Base-by-base conservation (phyloP, 106 monocot genomes). In the Vanilla planifolia region DNA sequence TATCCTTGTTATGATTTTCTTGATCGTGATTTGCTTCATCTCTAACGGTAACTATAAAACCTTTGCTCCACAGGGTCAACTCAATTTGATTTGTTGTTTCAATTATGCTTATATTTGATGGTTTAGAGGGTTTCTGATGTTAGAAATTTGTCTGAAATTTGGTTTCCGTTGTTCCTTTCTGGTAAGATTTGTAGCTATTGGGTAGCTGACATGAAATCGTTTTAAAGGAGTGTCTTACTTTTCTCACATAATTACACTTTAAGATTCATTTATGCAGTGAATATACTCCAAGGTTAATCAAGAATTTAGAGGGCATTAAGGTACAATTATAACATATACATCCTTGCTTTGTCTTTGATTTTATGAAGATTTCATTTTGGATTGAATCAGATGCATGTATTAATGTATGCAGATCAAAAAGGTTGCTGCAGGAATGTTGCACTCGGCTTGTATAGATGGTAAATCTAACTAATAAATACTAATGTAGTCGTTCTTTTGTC, bases 361-460 rank as follows among this genome's bases (percentile, higher is more conserved):
- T 27, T 52, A 47, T 42, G 29, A 16, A 27, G 44, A 62, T 63
- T n/a, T n/a, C n/a, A n/a, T n/a, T n/a, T n/a, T n/a, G n/a, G n/a
- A n/a, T n/a, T n/a, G n/a, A n/a, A n/a, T n/a, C n/a, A 10, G 5
- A 46, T 61, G 21, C 62, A 19, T 71, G 4, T 62, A 21, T 60
- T 39, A 25, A 41, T 66, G 33, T 13, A 29, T 68, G 32, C 51
- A 98, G 98, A 67, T 98, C 43, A 85, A 74, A 74, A 75, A 72
- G 45, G 64, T 92, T 68, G 84, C 92, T 60, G 92, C 88, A 21
- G 98, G 98, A 60, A 77, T 92, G 77, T 63, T 88, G 70, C 91
- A 98, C 66, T 92, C 98, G 43, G 92, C 92, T 41, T 92, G 88
- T 68, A 71, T 88, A 26, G 77, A 88, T 78, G 92, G 98, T 98